Evolutionary conservation across 495 filamentous ascomycete genomes (phyloP), one percentile per base, ranked within the genome.

Genomic region (Penicillium manginii): DNA sequence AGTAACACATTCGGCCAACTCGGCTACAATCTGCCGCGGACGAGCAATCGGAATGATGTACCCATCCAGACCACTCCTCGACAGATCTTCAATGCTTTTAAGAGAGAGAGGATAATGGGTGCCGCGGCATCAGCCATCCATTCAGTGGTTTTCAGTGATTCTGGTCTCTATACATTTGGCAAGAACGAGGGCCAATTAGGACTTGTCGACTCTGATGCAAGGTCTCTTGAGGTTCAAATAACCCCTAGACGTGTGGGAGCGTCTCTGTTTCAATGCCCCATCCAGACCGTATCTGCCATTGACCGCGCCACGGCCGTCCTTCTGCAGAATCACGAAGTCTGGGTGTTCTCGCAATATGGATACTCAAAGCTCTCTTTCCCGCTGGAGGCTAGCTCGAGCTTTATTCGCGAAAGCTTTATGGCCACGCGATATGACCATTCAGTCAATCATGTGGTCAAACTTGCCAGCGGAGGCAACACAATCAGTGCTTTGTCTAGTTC

Each of bases 161-260:
- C 85, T 2, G 91, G 92, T 21, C 77, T 98, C 5, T 98, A 89
- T 68, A 96, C 91, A 4, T 98, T 96, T 79, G 94, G 94, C 18
- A 96, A 94, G 72, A 98, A 98, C 62, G 86, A 96, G 61, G 94
- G 94, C 21, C 94, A 98, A 63, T 83, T 98, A 47, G 96, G 94
- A 4, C 78, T 98, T 43, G 89, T 97, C 66, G 96, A 97, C 68
- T 93, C 94, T 12, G 93, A 98, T 72, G 92, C 96, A 39, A 86
- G 91, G 18, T 96, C 92, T 0, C 84, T 97, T 15, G 90, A 93
- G 57, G 76, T 85, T 17, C 94, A 98, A 69, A 80, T 81, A 12
- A 88, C 83, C 1, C 96, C 94, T 12, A 84, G 93, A 40, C 92
- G 88, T 59, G 93, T 98, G 29, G 91, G 91, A 1, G 91, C 90